A percentile compares a stretch with the other conserved stretches of the same genome.
Conservation (phyloP, 371 early-diverging fungal genomes). For the Circinella umbellata region DNA sequence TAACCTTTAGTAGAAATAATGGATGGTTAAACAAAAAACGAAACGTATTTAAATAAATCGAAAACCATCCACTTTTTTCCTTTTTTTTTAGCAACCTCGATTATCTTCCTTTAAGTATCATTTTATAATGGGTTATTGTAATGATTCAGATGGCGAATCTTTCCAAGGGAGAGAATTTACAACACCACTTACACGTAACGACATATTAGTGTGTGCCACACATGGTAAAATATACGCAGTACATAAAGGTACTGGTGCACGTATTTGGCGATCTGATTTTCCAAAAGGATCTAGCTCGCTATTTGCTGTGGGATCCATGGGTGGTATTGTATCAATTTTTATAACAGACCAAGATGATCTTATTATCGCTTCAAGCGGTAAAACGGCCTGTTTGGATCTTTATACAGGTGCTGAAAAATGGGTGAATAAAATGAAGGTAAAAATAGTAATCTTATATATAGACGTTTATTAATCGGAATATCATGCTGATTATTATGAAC, state of each 20-base stretch:
- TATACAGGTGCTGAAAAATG: conserved; percentile 29
- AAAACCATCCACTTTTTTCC: too few species aligned
- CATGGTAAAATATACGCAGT: conserved; percentile 46
- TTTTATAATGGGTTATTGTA: too few species aligned
- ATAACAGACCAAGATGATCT: conserved; percentile 27
- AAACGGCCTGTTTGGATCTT: conserved; percentile 25
- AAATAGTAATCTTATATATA: neutral
- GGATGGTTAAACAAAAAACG: too few species aligned
- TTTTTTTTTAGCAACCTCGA: too few species aligned
- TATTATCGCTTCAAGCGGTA: conserved; percentile 23
- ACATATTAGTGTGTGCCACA: conserved; percentile 37
- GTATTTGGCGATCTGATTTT: conserved; percentile 34
- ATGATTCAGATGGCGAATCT: conserved; percentile 9
- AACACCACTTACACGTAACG: conserved; percentile 16
- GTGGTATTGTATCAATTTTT: conserved; percentile 28
- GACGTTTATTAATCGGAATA: too few species aligned
- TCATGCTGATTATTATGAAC: neutral
- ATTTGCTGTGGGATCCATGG: conserved; percentile 21
- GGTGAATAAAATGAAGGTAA: conserved; percentile 37
- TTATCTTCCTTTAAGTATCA: too few species aligned
- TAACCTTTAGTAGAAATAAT: too few species aligned
- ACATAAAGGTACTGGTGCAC: conserved; percentile 32
- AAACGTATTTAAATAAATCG: too few species aligned
- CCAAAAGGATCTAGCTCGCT: conserved; percentile 18
- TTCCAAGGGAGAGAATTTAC: neutral